Evolutionary conservation across 148 eudicot genomes (phyloP).

Genomic region (Rhododendron ovatum): DNA sequence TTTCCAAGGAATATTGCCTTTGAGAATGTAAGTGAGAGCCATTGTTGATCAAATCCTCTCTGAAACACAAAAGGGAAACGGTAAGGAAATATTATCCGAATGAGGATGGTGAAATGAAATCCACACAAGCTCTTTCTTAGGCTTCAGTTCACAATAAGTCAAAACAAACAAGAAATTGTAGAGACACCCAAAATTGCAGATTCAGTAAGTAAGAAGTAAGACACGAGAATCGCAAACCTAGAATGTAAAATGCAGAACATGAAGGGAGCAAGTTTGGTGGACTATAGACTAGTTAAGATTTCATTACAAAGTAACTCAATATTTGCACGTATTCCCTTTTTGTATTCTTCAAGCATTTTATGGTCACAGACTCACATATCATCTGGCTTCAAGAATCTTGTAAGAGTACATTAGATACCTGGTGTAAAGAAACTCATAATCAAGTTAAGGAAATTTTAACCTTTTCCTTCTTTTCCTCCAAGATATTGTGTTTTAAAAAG

Average conservation of each 20-base stretch:
- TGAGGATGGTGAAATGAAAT: not conserved
- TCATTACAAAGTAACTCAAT: not conserved
- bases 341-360: not conserved
- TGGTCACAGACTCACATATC: not conserved
- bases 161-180: slow-evolving; percentile 1
- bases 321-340: not conserved
- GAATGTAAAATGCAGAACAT: not conserved
- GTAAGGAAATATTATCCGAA: not conserved
- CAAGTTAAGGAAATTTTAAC: not conserved
- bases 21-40: slow-evolving; percentile 91
- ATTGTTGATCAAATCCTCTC: slow-evolving; percentile 92
- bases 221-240: not conserved
- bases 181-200: not conserved
- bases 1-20: slow-evolving; percentile 96
- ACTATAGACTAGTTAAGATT: not conserved
- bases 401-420: not conserved
- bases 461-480: not conserved
- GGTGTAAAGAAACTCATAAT: not conserved
- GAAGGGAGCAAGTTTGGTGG: not conserved
- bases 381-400: not conserved
- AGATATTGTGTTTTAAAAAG: not conserved
- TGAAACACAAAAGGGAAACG: slow-evolving; percentile 30
- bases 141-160: not conserved
- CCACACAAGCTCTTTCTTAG: not conserved
- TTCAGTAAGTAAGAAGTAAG: not conserved